A percentile compares a stretch with the other conserved stretches of the same genome.
Evolutionary conservation across 495 filamentous ascomycete genomes (phyloP).

Genomic region (Cladorrhinum samala): DNA sequence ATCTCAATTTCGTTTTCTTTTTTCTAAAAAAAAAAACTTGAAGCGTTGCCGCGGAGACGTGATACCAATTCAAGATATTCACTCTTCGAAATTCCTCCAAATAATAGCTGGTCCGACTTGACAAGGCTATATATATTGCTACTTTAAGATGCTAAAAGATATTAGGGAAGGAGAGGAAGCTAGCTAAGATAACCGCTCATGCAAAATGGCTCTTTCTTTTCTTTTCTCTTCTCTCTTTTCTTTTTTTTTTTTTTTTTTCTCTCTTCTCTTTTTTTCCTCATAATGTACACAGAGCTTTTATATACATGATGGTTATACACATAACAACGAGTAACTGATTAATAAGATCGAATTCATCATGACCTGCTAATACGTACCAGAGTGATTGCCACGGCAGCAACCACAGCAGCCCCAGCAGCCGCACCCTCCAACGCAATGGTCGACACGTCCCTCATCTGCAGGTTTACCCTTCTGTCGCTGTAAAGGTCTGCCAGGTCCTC

Average conservation of each 20-base stretch:
- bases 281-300: not conserved
- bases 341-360: not conserved
- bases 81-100: no score
- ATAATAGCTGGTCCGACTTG: no score
- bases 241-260: not conserved
- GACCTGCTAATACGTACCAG: conserved; percentile 39
- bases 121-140: no score
- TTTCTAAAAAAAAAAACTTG: no score
- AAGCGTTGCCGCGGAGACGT: no score
- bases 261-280: not conserved
- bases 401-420: conserved; percentile 62
- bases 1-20: no score
- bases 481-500: conserved; percentile 47
- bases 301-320: conserved; percentile 1
- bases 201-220: no score
- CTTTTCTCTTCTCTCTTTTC: not conserved
- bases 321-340: not conserved
- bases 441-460: conserved; percentile 71
- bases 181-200: no score
- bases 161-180: no score
- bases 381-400: conserved; percentile 50
- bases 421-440: conserved; percentile 63
- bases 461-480: conserved; percentile 61
- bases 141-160: no score
- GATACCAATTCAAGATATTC: no score